Conservation (phyloP, 441 rosid genomes). For the Theobroma grandiflorum region DNA sequence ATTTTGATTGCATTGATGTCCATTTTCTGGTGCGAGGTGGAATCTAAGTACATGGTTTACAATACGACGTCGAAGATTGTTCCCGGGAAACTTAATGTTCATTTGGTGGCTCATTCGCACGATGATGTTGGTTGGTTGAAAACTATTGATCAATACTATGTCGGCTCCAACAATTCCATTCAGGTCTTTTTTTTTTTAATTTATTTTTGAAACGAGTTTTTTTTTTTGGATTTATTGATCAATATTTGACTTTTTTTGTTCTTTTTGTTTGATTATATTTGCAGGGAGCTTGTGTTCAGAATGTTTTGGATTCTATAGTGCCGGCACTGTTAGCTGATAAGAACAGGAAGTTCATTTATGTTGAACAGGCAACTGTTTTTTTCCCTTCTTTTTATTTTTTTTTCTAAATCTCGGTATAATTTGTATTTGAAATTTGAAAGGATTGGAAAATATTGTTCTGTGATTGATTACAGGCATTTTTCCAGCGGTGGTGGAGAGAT, state of each 20-base stretch:
- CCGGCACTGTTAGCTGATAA: conserved; percentile 59
- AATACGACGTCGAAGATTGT: conserved; percentile 48
- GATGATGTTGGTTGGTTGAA: conserved; percentile 72
- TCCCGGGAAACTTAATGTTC: conserved; percentile 57
- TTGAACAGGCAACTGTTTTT: conserved; percentile 47
- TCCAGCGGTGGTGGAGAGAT: conserved; percentile 67
- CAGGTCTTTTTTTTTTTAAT: conserved; percentile 39
- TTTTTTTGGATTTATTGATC: not conserved
- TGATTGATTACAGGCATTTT: conserved; percentile 51
- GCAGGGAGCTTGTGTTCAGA: conserved; percentile 62
- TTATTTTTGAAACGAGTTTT: not conserved
- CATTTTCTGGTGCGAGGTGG: conserved; percentile 31
- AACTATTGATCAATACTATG: conserved; percentile 62
- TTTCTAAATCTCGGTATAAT: not conserved
- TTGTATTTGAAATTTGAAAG: not conserved
- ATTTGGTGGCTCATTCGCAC: conserved; percentile 60
- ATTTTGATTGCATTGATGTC: conserved; percentile 33
- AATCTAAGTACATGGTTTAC: conserved; percentile 50
- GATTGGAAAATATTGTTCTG: not conserved
- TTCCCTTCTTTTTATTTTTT: not conserved
- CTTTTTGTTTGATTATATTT: conserved; percentile 17
- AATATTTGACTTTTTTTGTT: not conserved
- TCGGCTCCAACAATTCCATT: conserved; percentile 62
- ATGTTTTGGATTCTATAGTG: conserved; percentile 53
- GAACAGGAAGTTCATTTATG: conserved; percentile 58